Evolutionary conservation across 495 filamentous ascomycete species (phyloP).

Genomic region (Delitschia confertaspora): DNA sequence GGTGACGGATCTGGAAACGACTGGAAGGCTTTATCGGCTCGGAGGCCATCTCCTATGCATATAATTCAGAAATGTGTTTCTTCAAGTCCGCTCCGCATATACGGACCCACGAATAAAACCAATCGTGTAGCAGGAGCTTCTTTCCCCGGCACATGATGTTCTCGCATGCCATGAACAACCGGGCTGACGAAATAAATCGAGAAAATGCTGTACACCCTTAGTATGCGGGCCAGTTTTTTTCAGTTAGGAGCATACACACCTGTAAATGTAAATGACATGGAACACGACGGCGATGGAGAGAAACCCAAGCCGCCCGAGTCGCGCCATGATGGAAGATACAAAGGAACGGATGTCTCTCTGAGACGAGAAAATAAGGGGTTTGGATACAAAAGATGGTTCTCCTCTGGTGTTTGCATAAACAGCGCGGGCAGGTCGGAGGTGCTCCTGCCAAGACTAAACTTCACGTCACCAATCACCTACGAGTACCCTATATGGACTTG

Average conservation of each 20-base stretch:
- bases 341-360: conserved; percentile 25
- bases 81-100: conserved; percentile 4
- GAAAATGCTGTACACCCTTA: conserved; percentile 61
- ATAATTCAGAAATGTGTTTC: conserved; percentile 23
- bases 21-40: conserved; percentile 97
- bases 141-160: conserved; percentile 60
- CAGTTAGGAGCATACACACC: conserved; percentile 30
- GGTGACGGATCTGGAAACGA: conserved; percentile 84
- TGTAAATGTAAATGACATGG: conserved; percentile 88
- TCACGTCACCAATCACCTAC: no score
- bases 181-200: conserved; percentile 99
- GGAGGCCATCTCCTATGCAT: conserved; percentile 70
- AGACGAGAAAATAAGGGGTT: conserved; percentile 7
- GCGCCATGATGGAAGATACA: conserved; percentile 34
- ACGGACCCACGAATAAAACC: conserved; percentile 83
- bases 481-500: no score
- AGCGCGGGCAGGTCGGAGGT: no score
- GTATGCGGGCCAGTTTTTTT: conserved; percentile 1
- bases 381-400: no score
- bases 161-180: conserved; percentile 89
- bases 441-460: no score
- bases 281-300: conserved; percentile 86
- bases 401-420: no score
- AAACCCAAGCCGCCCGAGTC: conserved; percentile 77
- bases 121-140: conserved; percentile 80